These are phyloP conservation scores for Pythium utonaiense DNA, from an alignment of 352 stramenopile species.

Conservation along the genomic window DNA sequence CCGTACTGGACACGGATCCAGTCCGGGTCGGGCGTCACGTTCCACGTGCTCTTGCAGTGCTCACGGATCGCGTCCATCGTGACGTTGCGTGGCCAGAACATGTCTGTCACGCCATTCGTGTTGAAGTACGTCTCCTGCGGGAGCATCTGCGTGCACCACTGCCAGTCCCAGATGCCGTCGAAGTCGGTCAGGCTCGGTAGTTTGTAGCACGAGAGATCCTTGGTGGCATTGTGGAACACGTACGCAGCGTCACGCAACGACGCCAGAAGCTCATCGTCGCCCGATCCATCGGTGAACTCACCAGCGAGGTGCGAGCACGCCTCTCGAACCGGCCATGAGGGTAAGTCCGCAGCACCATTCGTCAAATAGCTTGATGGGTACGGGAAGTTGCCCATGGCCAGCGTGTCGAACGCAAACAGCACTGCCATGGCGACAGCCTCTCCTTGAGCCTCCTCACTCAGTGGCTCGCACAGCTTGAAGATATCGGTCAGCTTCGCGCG, in stretches of 20 bases:
- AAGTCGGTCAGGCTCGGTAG: constrained; percentile 66
- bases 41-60: constrained; percentile 68
- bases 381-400: constrained; percentile 95
- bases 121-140: constrained; percentile 87
- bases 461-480: constrained; percentile 65
- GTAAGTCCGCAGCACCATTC: constrained; percentile 63
- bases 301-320: constrained; percentile 76
- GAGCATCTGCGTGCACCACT: constrained; percentile 92
- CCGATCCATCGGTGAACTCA: constrained; percentile 32
- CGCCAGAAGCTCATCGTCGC: constrained; percentile 39
- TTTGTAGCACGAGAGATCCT: constrained; percentile 68
- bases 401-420: constrained; percentile 86
- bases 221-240: constrained; percentile 90
- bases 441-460: constrained; percentile 39
- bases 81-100: constrained; percentile 87
- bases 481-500: constrained; percentile 48
- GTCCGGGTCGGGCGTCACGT: constrained; percentile 62
- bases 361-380: constrained; percentile 94
- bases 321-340: constrained; percentile 90
- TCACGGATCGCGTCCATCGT: constrained; percentile 50
- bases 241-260: constrained; percentile 62
- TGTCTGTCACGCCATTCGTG: constrained; percentile 87
- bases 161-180: constrained; percentile 89
- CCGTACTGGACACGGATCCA: constrained; percentile 80
- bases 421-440: constrained; percentile 71